These are phyloP conservation scores for Exophiala phaeomuriformis DNA, from an alignment of 2,329 filamentous ascomycete genomes.

Conservation along the genomic window DNA sequence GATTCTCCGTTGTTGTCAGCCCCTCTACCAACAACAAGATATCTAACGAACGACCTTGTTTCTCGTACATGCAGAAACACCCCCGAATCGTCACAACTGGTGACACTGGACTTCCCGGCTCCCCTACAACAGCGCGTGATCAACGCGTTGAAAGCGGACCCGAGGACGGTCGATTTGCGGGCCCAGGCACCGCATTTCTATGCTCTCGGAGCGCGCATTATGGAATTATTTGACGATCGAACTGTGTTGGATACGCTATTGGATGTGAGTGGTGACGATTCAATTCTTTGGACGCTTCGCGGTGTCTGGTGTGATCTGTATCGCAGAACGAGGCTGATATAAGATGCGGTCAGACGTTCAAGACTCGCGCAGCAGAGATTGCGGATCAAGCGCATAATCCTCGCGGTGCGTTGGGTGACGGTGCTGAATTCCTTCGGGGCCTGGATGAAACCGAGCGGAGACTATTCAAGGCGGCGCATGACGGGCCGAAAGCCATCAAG, in stretches of 20 bases:
- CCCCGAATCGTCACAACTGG: constrained; percentile 46
- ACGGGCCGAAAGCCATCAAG: constrained; percentile 54
- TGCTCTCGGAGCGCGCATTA: constrained; percentile 70
- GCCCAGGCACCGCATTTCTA: constrained; percentile 84
- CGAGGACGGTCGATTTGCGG: constrained; percentile 74
- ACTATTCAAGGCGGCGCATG: constrained; percentile 66
- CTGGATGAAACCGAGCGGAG: constrained; percentile 84
- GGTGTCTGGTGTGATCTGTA: background rate
- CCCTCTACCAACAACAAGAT: too few species aligned
- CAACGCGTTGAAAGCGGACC: constrained; percentile 85
- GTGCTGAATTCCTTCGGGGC: constrained; percentile 76
- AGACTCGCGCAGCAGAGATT: constrained; percentile 70
- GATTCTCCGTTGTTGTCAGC: too few species aligned
- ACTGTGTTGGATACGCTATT: constrained; percentile 65
- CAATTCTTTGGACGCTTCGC: background rate
- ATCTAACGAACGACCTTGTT: background rate
- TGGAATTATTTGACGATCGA: constrained; percentile 88
- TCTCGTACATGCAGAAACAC: constrained; percentile 11
- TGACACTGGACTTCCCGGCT: constrained; percentile 73
- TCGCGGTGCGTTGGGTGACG: constrained; percentile 39
- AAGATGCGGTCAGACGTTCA: constrained; percentile 56
- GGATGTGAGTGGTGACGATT: constrained; percentile 33
- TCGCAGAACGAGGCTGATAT: background rate
- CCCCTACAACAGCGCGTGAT: constrained; percentile 72
- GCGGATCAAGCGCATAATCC: constrained; percentile 84